Base-by-base conservation (phyloP, 257 asterid species). In the Knoxia roxburghii region DNA sequence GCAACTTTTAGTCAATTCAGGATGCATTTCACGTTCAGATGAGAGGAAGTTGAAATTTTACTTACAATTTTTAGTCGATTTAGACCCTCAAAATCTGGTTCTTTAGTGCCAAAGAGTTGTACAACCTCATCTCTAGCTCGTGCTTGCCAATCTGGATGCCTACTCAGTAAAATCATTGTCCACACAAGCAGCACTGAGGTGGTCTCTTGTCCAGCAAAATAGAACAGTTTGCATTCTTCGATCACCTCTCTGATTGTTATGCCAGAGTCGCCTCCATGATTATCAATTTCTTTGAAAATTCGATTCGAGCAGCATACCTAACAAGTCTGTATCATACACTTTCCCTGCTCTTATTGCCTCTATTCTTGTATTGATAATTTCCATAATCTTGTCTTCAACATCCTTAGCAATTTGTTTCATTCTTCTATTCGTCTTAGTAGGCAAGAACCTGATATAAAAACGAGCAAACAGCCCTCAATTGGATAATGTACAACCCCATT, bases 141-240 rank as follows among this genome's bases (percentile, higher is more conserved):
- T 2, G 0, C 30, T 54, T 80, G 88, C 88, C 84, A 83, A 0
- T 78, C 72, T 8, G 12, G 24, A 27, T 78, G 73, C 53, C 64
- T 73, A 66, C 85, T 45, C 15, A 83, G 62, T n/a, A 78, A 50
- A 48, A 83, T 37, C 82, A 83, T 48, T 0, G 88, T 80, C 85
- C 88, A 83, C 0, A 72, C 74, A 39, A 83, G 84, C 72, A 80
- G 65, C 7, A 62, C 26, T 1, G 82, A 62, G 0, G 85, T 75
- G 5, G 85, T 80, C 50, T 83, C 88, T n/a, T 83, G 85, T 0
- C 88, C 88, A 0, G 80, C 82, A 41, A 80, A 62, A 77, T 80
- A 83, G 67, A 80, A 83, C 27, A 80, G 68, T 48, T 80, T 84
- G 81, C 84, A 84, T 29, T 84, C 89, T 61, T 76, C 83, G 3